Evolutionary conservation across 495 filamentous ascomycete species (phyloP).

Genomic region (Talaromyces liani): DNA sequence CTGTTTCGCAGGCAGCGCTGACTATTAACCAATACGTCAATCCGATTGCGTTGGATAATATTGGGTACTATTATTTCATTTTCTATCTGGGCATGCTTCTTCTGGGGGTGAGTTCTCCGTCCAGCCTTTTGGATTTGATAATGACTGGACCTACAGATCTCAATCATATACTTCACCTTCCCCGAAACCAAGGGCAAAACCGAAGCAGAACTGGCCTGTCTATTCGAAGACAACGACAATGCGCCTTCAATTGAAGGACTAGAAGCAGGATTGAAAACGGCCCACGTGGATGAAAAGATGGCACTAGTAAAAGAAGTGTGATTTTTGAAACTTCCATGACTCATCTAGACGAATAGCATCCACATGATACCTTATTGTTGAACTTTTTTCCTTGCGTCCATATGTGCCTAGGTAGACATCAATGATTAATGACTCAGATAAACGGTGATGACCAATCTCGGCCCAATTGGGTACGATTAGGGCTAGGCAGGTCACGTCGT

Average conservation of each 20-base stretch:
- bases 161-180: neutral
- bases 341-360: neutral
- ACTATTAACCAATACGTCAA: too few species aligned
- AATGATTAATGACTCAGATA: neutral
- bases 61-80: too few species aligned
- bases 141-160: neutral
- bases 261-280: neutral
- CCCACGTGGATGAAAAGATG: neutral
- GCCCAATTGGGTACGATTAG: neutral
- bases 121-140: too few species aligned
- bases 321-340: neutral
- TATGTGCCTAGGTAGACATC: too few species aligned
- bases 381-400: too few species aligned
- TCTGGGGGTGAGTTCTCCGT: too few species aligned
- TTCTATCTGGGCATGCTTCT: too few species aligned
- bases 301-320: neutral
- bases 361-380: neutral
- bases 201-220: neutral
- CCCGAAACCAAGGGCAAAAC: neutral
- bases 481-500: neutral
- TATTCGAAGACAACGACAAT: neutral
- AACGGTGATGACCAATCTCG: neutral
- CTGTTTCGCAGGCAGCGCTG: too few species aligned
- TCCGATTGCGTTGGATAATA: too few species aligned
- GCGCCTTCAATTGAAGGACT: neutral